Evolutionary conservation across 2,329 filamentous ascomycete species (phyloP), one percentile per base, ranked within the genome.

Genomic region (Septoria linicola): DNA sequence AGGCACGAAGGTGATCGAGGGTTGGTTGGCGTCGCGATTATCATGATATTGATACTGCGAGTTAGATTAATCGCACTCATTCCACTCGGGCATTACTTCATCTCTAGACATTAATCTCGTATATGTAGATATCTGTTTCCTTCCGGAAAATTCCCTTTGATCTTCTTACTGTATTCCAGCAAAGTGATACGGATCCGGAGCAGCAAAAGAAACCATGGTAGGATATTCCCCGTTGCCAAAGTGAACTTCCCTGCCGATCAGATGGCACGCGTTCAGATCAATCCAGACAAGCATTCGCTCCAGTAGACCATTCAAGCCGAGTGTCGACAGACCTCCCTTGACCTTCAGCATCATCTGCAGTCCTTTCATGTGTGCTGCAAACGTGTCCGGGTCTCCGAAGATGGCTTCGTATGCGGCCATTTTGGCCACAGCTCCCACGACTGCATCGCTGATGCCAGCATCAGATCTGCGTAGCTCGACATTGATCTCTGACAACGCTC

Each of bases 371-470:
- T 78, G 75, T 6, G 70, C 66, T 17, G 65, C 59, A 47, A 74
- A 77, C 8, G 68, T 64, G 1, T 63, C 59, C 10, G 67, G 57
- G 11, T 68, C 67, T 13, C 75, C 75, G 54, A 72, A 75, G 58
- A 76, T 73, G 20, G 73, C 73, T 59, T 78, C 76, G 55, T 76
- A 77, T 55, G 71, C 72, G 4, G 74, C 75, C 72, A 78, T 74
- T 51, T 76, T 76, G 23, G 72, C 72, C 6, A 76, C 72, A 2
- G 75, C 73, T n/a, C 72, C 74, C 39, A 77, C 68, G 14, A 76
- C 51, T 4, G 69, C 69, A 53, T 76, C 73, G 41, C 58, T 70
- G 13, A 69, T 7, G 53, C 49, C 27, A 55, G 44, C 5, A 53
- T 54, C 20, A 60, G 58, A 31, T 63, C 54, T 17, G 54, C 53